Evolutionary conservation across 257 asterid genomes (phyloP).

Genomic region (Ajuga chamaepitys): DNA sequence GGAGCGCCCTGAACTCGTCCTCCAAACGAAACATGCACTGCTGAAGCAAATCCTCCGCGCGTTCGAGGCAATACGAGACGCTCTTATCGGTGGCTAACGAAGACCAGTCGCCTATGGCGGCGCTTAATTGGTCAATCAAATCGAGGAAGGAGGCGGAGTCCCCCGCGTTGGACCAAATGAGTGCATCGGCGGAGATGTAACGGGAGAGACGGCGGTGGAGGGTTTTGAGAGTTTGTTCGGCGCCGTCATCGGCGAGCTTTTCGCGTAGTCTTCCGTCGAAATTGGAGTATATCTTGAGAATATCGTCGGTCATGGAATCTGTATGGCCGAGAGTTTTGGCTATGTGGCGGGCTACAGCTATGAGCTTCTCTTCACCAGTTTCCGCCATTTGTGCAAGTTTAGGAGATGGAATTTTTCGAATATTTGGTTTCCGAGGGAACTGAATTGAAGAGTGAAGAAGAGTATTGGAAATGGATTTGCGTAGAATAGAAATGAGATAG

Average conservation of each 20-base stretch:
- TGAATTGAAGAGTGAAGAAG: not conserved
- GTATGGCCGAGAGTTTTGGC: conserved; percentile 77
- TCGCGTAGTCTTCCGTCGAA: conserved; percentile 68
- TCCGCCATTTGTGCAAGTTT: conserved; percentile 43
- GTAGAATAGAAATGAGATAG: not conserved
- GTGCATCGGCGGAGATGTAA: conserved; percentile 29
- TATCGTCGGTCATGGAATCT: conserved; percentile 73
- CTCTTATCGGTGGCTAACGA: conserved; percentile 40
- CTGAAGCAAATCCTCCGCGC: conserved; percentile 67
- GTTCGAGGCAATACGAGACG: conserved; percentile 43
- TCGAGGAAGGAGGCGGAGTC: conserved; percentile 52
- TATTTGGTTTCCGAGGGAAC: not conserved
- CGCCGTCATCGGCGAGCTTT: conserved; percentile 41
- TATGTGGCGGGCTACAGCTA: conserved; percentile 78
- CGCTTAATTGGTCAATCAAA: conserved; percentile 44
- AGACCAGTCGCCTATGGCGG: conserved; percentile 41
- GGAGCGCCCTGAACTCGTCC: conserved; percentile 53
- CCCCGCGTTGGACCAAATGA: conserved; percentile 40
- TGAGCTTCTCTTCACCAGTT: conserved; percentile 72
- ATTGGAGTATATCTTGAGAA: conserved; percentile 65
- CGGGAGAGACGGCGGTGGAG: conserved; percentile 61
- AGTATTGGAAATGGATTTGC: not conserved
- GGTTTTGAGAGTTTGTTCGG: conserved; percentile 48
- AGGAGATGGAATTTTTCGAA: not conserved
- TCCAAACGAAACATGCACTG: conserved; percentile 68